Base-by-base conservation (phyloP, 345 rosid genomes). In the Eucalyptus shirleyi region DNA sequence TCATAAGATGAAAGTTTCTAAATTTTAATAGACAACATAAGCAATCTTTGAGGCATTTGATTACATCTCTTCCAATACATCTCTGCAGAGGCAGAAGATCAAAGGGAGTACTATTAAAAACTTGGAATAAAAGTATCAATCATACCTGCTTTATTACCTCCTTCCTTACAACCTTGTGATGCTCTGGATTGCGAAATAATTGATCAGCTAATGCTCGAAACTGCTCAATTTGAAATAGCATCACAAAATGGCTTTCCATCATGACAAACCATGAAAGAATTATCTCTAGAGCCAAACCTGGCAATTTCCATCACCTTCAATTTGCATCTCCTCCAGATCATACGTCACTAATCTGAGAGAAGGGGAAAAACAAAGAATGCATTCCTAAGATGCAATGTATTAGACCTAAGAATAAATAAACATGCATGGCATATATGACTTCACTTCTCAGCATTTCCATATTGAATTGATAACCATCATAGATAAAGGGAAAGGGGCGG, bases 171-270 rank as follows among this genome's bases (percentile, higher is more conserved):
- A 94, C 95, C 90, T 94, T 96, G 91, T 98, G 99, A 88, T 97
- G 94, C 85, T 96, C 97, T 88, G 98, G 93, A 93, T 93, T 95
- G 47, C 97, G 94, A 93, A 95, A 95, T 90, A 96, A 91, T 92
- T 98, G 99, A 93, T 98, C 99, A 86, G 99, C 97, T 90, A 98
- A 91, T 87, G 99, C 99, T 92, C 99, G 98, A 90, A 98, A 98
- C 99, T 98, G 93, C 86, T 26, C 86, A 81, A 67, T 91, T 89
- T 32, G 50, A 32, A 87, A 56, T 55, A 34, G 86, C 67, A 90
- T 56, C 28, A 45, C 34, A 44, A 65, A 47, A 69, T 88, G 40
- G n/a, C 28, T 50, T 18, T 16, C 49, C 55, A 4, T 49, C 51
- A 2, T 65, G 49, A 56, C 30, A 44, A 85, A 86, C 88, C 26